Conservation (phyloP, 2,329 filamentous ascomycete species). For the Xylariaceae sp. region DNA sequence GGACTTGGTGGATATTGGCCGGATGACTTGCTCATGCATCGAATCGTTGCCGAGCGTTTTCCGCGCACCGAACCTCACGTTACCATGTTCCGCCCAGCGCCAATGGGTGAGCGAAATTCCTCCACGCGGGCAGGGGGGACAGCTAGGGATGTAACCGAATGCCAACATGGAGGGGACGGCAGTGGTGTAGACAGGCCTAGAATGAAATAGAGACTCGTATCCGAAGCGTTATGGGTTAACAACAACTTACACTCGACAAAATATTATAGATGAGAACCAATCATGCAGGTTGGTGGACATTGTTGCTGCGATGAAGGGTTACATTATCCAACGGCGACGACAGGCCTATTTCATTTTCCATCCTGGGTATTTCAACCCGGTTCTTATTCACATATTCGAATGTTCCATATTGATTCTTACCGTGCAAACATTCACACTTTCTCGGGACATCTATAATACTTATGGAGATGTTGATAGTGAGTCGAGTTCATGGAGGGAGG, state of each 20-base stretch:
- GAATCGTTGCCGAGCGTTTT: slow-evolving; percentile 13
- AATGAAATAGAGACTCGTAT: background rate
- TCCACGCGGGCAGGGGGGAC: background rate
- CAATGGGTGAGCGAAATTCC: background rate
- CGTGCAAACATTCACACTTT: too few relatives aligned
- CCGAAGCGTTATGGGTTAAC: background rate
- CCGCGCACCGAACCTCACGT: background rate
- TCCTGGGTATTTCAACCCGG: too few relatives aligned
- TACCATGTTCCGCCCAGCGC: background rate
- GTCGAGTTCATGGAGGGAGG: too few relatives aligned
- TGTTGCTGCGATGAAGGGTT: background rate
- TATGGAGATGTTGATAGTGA: too few relatives aligned
- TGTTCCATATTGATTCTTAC: too few relatives aligned
- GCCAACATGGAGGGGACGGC: too few relatives aligned
- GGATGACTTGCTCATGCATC: slow-evolving; percentile 8
- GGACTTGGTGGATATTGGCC: slow-evolving; percentile 9
- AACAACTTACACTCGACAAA: background rate
- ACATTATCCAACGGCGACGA: background rate
- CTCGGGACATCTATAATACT: too few relatives aligned
- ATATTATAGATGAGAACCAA: background rate
- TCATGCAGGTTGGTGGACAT: background rate
- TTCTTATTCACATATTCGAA: too few relatives aligned
- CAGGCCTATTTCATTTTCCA: too few relatives aligned
- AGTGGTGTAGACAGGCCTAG: too few relatives aligned
- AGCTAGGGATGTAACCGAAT: background rate